Conservation (phyloP, 345 rosid species). For the Moricandia moricandioides region DNA sequence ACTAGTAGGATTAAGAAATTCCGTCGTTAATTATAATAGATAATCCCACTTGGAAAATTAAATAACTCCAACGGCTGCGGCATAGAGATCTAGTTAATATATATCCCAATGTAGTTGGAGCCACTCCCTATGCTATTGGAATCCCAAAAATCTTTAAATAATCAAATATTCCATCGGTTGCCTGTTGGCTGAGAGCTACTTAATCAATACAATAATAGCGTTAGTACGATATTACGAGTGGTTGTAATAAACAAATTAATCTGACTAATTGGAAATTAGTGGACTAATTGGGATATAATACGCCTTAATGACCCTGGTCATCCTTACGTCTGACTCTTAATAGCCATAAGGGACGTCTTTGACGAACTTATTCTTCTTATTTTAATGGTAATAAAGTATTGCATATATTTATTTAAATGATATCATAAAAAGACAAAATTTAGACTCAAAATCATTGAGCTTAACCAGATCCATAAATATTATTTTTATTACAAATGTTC, state of each 20-base stretch:
- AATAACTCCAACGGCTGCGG: constrained; percentile 11
- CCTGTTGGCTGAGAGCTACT: constrained; percentile 34
- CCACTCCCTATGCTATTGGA: constrained; percentile 39
- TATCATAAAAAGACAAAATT: background rate
- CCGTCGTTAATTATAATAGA: background rate
- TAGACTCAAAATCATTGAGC: constrained; percentile 7
- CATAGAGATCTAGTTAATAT: constrained; percentile 13
- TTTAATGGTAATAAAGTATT: constrained; percentile 11
- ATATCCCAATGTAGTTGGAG: constrained; percentile 34
- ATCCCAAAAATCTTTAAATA: constrained; percentile 31
- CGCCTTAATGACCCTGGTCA: constrained; percentile 21
- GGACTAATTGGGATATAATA: constrained; percentile 21
- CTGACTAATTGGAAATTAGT: constrained; percentile 23
- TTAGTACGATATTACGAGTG: background rate
- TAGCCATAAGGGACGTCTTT: constrained; percentile 30
- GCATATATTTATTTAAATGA: background rate
- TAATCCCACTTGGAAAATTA: constrained; percentile 16
- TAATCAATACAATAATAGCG: constrained; percentile 1
- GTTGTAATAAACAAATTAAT: constrained; percentile 14
- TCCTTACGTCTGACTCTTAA: constrained; percentile 31
- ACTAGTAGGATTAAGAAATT: constrained; percentile 15
- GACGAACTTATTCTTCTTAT: constrained; percentile 12
- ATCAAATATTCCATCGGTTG: background rate
- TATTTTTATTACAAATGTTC: background rate
- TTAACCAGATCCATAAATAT: constrained; percentile 1